Conservation (phyloP, 352 stramenopile genomes). For the Phytopythium delawarense region DNA sequence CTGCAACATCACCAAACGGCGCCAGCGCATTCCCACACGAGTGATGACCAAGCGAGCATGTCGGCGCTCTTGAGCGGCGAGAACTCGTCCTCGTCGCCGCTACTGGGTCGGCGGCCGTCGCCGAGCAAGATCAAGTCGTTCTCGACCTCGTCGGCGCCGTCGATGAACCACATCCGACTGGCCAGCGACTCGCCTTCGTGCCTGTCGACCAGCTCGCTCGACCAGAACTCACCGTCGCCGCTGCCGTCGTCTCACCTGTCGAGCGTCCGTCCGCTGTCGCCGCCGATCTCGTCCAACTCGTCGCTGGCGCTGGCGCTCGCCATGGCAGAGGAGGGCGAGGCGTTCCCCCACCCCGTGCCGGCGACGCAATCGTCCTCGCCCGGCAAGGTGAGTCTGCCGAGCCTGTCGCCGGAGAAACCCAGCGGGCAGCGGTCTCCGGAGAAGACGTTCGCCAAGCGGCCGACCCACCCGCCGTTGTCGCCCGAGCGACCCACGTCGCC, state of each 20-base stretch:
- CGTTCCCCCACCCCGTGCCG: neutral
- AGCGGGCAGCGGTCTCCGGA: conserved; percentile 31
- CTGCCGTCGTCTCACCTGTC: neutral
- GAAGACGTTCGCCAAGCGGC: conserved; percentile 25
- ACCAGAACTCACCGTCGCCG: neutral
- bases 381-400: conserved; percentile 43
- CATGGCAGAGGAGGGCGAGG: neutral
- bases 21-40: neutral
- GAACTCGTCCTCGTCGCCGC: neutral
- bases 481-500: conserved; percentile 17
- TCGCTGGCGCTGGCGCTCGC: conserved; percentile 9
- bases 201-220: neutral
- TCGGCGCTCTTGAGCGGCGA: neutral
- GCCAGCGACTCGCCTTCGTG: neutral
- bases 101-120: conserved; percentile 6
- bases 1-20: conserved; percentile 3
- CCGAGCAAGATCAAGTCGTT: conserved; percentile 16
- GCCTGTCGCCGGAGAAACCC: conserved; percentile 54
- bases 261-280: conserved; percentile 15
- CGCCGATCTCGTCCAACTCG: conserved; percentile 5
- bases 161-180: conserved; percentile 2
- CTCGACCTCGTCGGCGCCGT: conserved; percentile 4
- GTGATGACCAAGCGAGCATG: neutral
- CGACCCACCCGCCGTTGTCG: conserved; percentile 7
- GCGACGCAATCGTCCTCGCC: neutral